A percentile compares a stretch with the other conserved stretches of the same genome.
These are phyloP conservation scores for Colletotrichum falcatum DNA, from an alignment of 2,329 filamentous ascomycete species.

Conservation along the genomic window DNA sequence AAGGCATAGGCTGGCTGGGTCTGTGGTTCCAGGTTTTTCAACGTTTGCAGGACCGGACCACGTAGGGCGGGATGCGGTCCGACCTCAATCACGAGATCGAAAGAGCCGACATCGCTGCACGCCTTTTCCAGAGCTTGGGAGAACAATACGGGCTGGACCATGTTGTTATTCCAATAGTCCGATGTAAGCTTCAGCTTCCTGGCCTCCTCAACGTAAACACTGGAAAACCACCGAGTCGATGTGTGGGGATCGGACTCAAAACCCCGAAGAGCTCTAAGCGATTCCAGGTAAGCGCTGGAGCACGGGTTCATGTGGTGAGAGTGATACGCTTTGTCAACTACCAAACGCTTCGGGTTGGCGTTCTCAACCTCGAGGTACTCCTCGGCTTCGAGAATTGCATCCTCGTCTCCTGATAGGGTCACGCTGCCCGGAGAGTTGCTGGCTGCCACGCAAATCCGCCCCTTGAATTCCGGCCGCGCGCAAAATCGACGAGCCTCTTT, in stretches of 20 bases:
- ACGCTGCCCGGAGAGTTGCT: neutral
- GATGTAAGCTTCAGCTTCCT: neutral
- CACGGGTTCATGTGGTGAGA: constrained; percentile 46
- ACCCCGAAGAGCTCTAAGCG: neutral
- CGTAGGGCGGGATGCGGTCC: neutral
- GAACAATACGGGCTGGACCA: neutral
- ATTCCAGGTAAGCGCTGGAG: neutral
- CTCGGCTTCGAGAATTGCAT: neutral
- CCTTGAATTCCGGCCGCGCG: neutral
- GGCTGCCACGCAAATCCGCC: neutral
- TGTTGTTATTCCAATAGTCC: neutral
- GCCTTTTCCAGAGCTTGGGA: neutral
- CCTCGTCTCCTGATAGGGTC: neutral
- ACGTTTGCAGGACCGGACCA: neutral
- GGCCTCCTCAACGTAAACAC: neutral
- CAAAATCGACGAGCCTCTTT: neutral
- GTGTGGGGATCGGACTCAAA: neutral
- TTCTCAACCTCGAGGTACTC: neutral
- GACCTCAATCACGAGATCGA: neutral
- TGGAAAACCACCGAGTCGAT: neutral
- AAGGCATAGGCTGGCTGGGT: neutral
- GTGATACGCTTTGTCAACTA: constrained; percentile 49
- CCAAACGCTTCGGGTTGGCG: constrained; percentile 43
- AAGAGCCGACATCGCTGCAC: neutral
- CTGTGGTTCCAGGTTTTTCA: neutral